phyloP scores from a whole-genome alignment of 306 rosid species.

The Lotus japonicus region DNA sequence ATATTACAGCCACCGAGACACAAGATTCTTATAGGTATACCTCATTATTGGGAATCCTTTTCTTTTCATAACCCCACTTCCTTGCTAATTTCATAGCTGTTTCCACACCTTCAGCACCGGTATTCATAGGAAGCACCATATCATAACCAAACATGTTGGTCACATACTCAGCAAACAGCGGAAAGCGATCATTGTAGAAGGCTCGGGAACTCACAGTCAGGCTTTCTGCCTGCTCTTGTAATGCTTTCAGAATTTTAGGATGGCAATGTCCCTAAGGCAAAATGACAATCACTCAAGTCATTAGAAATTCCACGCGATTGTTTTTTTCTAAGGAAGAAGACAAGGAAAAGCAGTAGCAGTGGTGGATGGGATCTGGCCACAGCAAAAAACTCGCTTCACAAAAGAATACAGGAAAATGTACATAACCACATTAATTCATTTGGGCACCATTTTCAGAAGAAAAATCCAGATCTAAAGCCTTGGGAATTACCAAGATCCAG shows the following conservation, averaged over 20 bases:
- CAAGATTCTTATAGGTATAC: constrained; percentile 28
- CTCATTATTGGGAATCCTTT: constrained; percentile 84
- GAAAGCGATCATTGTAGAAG: constrained; percentile 89
- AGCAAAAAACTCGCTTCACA: background rate
- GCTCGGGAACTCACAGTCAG: constrained; percentile 99
- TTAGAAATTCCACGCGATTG: background rate
- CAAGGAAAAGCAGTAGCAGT: background rate
- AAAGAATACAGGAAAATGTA: background rate
- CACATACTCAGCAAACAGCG: constrained; percentile 62
- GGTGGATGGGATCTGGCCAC: background rate
- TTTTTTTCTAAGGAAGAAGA: background rate
- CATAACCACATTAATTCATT: background rate
- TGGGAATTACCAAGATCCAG: background rate
- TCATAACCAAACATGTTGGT: constrained; percentile 81
- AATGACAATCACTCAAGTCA: constrained; percentile 8
- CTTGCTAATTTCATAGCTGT: constrained; percentile 92
- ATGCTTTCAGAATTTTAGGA: constrained; percentile 78
- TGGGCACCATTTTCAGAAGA: background rate
- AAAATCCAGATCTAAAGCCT: background rate
- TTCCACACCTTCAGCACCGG: constrained; percentile 99
- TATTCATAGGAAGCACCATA: constrained; percentile 98
- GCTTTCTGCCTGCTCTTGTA: constrained; percentile 72
- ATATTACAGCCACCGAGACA: background rate
- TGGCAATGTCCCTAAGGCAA: constrained; percentile 85
- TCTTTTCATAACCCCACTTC: constrained; percentile 96